phyloP scores from a whole-genome alignment of 148 eudicot species.

The Polygonum maritimum region DNA sequence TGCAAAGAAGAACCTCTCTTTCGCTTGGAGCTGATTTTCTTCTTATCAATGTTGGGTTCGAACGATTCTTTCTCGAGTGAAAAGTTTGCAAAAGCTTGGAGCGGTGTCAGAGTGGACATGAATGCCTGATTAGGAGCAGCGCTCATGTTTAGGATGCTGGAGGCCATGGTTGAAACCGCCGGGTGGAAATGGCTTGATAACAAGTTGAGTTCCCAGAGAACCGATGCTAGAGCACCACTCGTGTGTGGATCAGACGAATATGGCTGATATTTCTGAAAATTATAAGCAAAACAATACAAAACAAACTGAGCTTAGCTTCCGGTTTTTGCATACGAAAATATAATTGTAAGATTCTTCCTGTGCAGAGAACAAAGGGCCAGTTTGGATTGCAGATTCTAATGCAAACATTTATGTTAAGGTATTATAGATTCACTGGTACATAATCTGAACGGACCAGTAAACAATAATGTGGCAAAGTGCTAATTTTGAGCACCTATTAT shows the following conservation, averaged over 20 bases:
- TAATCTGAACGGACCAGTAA: too few relatives aligned
- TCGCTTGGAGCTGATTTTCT: constrained; percentile 37
- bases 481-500: too few relatives aligned
- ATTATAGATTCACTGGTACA: too few relatives aligned
- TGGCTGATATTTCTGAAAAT: constrained; percentile 77
- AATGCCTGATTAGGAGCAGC: constrained; percentile 46
- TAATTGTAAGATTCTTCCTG: too few relatives aligned
- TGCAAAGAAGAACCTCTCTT: constrained; percentile 28
- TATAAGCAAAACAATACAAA: neutral
- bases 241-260: constrained; percentile 75
- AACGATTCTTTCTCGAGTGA: constrained; percentile 50
- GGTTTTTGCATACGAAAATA: neutral
- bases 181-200: constrained; percentile 80
- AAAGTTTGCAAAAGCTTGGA: constrained; percentile 59
- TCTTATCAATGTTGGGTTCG: constrained; percentile 21
- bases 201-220: constrained; percentile 90
- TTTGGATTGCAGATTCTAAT: too few relatives aligned
- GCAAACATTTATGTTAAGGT: too few relatives aligned
- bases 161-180: constrained; percentile 57
- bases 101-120: constrained; percentile 51
- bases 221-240: constrained; percentile 92
- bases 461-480: too few relatives aligned
- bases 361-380: too few relatives aligned
- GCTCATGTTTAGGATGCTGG: constrained; percentile 49
- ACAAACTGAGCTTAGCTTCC: neutral